Conservation (phyloP, 163 green algal species). For the Coccomyxa subellipsoidea region DNA sequence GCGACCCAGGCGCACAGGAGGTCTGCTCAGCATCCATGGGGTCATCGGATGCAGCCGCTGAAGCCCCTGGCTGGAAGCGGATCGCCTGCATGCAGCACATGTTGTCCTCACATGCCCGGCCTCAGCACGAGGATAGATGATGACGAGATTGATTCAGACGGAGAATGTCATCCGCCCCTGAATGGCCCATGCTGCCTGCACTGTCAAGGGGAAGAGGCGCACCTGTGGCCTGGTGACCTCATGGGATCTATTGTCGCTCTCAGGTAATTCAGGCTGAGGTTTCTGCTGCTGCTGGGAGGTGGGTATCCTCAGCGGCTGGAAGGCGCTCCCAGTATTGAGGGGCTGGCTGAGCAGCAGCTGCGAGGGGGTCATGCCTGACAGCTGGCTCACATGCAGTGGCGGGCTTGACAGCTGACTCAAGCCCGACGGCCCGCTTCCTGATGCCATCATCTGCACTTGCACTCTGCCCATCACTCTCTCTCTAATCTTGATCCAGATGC, state of each 20-base stretch:
- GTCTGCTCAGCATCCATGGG: background rate
- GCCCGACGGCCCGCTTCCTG: background rate
- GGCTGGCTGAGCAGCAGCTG: slow-evolving; percentile 2
- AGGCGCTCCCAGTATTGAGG: background rate
- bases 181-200: background rate
- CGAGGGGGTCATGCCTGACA: slow-evolving; percentile 1
- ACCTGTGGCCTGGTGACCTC: background rate
- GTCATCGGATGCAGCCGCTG: background rate
- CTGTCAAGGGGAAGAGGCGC: no score
- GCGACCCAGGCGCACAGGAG: background rate
- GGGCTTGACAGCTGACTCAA: background rate
- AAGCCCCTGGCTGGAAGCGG: background rate
- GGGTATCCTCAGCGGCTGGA: background rate
- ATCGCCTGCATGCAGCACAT: background rate
- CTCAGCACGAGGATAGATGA: no score
- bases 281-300: background rate
- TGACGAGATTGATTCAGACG: no score
- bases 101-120: no score
- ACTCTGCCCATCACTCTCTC: no score
- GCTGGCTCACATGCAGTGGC: background rate
- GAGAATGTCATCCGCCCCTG: background rate
- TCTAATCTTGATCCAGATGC: no score
- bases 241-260: background rate
- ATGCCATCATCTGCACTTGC: background rate
- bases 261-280: background rate